A percentile compares a stretch with the other conserved stretches of the same genome.
Evolutionary conservation across 495 filamentous ascomycete species (phyloP).

Genomic region (Talaromyces proteolyticus): DNA sequence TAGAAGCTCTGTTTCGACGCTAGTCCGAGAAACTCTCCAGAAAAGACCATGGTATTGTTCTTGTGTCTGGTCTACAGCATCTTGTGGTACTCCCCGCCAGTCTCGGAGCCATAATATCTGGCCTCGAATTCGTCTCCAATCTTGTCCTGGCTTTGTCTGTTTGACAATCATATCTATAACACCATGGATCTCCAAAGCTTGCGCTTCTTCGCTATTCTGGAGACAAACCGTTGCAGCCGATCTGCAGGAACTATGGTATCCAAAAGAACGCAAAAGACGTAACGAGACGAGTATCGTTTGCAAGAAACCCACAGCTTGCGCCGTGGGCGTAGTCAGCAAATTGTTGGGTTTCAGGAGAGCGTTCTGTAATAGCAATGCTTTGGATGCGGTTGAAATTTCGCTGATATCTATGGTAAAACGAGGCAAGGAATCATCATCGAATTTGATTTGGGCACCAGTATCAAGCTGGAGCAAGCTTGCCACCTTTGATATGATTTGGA

Average conservation of each 20-base stretch:
- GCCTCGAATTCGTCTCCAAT: constrained; percentile 61
- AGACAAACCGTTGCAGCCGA: constrained; percentile 37
- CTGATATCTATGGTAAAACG: constrained; percentile 27
- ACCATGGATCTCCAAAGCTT: constrained; percentile 56
- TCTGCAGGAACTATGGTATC: constrained; percentile 52
- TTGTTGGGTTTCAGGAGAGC: constrained; percentile 58
- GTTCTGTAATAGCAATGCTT: constrained; percentile 44
- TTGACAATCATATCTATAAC: constrained; percentile 50
- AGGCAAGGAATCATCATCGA: constrained; percentile 17
- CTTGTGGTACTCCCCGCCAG: constrained; percentile 64
- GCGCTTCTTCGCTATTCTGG: constrained; percentile 51
- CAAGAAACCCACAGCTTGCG: constrained; percentile 55
- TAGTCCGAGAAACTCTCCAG: constrained; percentile 54
- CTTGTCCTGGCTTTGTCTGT: constrained; percentile 53
- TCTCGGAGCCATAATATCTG: constrained; percentile 76
- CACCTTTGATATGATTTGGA: constrained; percentile 56
- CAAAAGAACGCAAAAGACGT: constrained; percentile 54
- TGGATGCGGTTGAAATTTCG: constrained; percentile 35
- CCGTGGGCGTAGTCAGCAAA: constrained; percentile 57
- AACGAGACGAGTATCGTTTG: constrained; percentile 65
- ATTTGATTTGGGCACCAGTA: constrained; percentile 31
- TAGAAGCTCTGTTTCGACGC: constrained; percentile 69
- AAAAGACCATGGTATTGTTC: constrained; percentile 56
- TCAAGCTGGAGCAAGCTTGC: constrained; percentile 56
- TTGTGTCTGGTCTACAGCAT: constrained; percentile 11